phyloP scores from a whole-genome alignment of 2,329 filamentous ascomycete species.

The Fusarium sp. region DNA sequence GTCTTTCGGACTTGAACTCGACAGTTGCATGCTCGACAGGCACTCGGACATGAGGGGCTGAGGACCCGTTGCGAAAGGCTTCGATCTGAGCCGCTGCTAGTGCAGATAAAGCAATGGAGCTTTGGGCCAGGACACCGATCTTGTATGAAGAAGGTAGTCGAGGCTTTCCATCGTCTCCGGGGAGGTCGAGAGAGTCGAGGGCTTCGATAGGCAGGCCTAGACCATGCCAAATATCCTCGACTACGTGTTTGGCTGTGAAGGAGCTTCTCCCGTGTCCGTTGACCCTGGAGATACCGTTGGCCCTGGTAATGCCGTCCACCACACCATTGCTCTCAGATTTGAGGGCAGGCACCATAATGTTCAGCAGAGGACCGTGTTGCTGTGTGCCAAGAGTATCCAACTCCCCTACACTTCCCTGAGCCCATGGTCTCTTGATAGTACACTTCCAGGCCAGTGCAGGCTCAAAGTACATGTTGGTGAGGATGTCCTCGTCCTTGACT shows the following conservation, averaged over 20 bases:
- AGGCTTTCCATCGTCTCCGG: slow-evolving; percentile 11
- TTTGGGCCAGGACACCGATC: slow-evolving; percentile 60
- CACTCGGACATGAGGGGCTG: slow-evolving; percentile 52
- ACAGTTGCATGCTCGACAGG: slow-evolving; percentile 55
- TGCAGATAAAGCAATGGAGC: slow-evolving; percentile 59
- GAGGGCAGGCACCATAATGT: slow-evolving; percentile 31
- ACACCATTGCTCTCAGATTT: not conserved
- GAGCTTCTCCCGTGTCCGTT: not conserved
- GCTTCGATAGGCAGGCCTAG: slow-evolving; percentile 23
- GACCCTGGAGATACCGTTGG: not conserved
- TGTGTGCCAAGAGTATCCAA: slow-evolving; percentile 51
- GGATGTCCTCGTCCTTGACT: slow-evolving; percentile 42
- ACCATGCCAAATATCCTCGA: slow-evolving; percentile 27
- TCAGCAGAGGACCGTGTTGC: slow-evolving; percentile 49
- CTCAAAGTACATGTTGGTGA: slow-evolving; percentile 51
- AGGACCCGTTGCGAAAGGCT: slow-evolving; percentile 42
- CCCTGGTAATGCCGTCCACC: not conserved
- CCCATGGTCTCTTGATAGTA: slow-evolving; percentile 51
- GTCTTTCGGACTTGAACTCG: slow-evolving; percentile 62
- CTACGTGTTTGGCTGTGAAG: slow-evolving; percentile 4
- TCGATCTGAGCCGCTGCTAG: slow-evolving; percentile 58
- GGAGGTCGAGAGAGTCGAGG: slow-evolving; percentile 24
- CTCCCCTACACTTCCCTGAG: slow-evolving; percentile 49
- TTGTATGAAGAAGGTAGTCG: slow-evolving; percentile 61
- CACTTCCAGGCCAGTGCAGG: slow-evolving; percentile 56